A percentile compares a stretch with the other conserved stretches of the same genome.
Conservation (phyloP, 805 yeast genomes). For the Lipomyces lipofer region DNA sequence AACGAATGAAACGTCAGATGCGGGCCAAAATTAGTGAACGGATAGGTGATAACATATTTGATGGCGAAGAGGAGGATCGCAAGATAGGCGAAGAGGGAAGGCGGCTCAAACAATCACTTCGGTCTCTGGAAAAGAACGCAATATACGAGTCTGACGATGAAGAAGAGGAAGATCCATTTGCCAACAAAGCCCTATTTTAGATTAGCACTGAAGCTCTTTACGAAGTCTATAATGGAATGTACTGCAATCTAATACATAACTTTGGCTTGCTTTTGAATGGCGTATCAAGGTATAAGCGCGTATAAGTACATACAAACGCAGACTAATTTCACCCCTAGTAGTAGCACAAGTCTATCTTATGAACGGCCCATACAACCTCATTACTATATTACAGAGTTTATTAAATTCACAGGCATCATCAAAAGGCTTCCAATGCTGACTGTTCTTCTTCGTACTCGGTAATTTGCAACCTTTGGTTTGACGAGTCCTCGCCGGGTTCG, state of each 20-base stretch:
- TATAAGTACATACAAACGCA: too few relatives aligned
- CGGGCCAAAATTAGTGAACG: conserved; percentile 25
- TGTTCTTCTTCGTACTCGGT: conserved; percentile 52
- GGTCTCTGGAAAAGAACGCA: conserved; percentile 79
- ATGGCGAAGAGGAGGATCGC: conserved; percentile 64
- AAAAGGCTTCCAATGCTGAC: conserved; percentile 21
- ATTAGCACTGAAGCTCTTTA: neutral
- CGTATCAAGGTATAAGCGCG: too few relatives aligned
- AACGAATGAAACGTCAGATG: conserved; percentile 81
- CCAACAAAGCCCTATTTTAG: conserved; percentile 9
- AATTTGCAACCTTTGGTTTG: conserved; percentile 49
- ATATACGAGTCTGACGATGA: conserved; percentile 88
- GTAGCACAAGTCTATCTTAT: too few relatives aligned
- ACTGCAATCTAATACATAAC: neutral
- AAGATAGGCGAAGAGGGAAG: conserved; percentile 89
- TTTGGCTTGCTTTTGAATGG: too few relatives aligned
- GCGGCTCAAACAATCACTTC: conserved; percentile 76
- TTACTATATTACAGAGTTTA: neutral
- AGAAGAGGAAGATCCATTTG: conserved; percentile 46
- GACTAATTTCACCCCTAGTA: too few relatives aligned
- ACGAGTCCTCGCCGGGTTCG: conserved; percentile 47
- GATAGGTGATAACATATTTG: conserved; percentile 45
- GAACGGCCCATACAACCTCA: too few relatives aligned
- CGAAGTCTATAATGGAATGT: neutral
- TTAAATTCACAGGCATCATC: neutral